Conservation (phyloP, 345 rosid genomes). For the Bretschneidera sinensis region DNA sequence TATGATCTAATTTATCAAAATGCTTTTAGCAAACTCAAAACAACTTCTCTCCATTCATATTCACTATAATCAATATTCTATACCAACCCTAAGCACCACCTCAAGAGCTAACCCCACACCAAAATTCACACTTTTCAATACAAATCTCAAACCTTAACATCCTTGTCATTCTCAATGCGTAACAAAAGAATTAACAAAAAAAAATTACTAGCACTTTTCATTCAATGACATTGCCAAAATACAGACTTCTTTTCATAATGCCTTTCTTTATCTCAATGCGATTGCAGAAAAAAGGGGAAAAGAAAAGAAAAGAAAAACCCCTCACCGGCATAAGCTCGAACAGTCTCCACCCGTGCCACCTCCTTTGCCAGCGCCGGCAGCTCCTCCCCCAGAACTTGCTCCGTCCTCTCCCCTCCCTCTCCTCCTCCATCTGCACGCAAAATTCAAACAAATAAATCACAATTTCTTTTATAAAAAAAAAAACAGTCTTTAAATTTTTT, state of each 20-base stretch:
- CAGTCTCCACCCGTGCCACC: slow-evolving; percentile 83
- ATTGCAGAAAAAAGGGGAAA: too few species aligned
- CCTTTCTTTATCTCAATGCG: not conserved
- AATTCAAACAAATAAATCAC: not conserved
- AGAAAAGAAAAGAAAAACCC: slow-evolving; percentile 1
- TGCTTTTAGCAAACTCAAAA: not conserved
- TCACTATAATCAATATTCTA: not conserved
- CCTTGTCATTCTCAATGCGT: not conserved
- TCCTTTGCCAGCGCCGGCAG: slow-evolving; percentile 78
- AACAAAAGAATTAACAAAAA: not conserved
- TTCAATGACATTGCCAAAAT: too few species aligned
- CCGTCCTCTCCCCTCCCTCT: slow-evolving; percentile 17
- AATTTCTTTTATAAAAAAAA: too few species aligned
- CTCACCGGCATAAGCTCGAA: slow-evolving; percentile 79
- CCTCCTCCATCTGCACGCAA: slow-evolving; percentile 36
- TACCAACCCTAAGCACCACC: not conserved
- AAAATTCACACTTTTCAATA: not conserved
- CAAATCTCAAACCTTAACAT: not conserved
- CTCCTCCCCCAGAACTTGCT: slow-evolving; percentile 59
- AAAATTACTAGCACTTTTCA: too few species aligned
- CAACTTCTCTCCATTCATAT: not conserved
- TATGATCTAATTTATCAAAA: not conserved
- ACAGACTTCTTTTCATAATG: too few species aligned
- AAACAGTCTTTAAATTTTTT: slow-evolving; percentile 2
- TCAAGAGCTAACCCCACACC: not conserved